phyloP scores from a whole-genome alignment of 352 stramenopile species.

The Pythium coloratum region DNA sequence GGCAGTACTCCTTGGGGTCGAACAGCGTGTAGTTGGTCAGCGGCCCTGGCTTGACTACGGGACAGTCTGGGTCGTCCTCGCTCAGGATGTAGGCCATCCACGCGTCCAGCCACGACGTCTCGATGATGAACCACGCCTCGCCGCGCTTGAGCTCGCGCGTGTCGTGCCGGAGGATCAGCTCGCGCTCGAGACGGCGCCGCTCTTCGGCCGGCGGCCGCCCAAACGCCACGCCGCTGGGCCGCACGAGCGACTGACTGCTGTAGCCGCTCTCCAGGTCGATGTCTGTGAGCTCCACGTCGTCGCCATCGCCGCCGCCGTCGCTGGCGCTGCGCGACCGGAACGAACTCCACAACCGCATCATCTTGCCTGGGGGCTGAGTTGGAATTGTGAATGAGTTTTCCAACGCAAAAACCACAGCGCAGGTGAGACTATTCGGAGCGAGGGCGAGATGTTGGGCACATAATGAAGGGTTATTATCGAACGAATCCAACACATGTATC shows the following conservation, averaged over 20 bases:
- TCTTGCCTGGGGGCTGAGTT: background rate
- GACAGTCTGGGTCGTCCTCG: slow-evolving; percentile 55
- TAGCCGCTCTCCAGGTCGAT: slow-evolving; percentile 30
- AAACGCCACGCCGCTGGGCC: slow-evolving; percentile 15
- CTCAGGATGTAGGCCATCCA: slow-evolving; percentile 82
- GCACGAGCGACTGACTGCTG: slow-evolving; percentile 11
- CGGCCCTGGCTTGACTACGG: slow-evolving; percentile 50
- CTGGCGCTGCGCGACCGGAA: slow-evolving; percentile 20
- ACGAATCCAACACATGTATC: background rate
- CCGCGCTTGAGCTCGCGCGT: slow-evolving; percentile 59
- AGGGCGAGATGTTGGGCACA: background rate
- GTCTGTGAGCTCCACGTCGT: slow-evolving; percentile 26
- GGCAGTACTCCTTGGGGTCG: slow-evolving; percentile 62
- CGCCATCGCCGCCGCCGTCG: slow-evolving; percentile 10
- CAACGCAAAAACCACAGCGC: background rate
- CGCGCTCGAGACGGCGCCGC: slow-evolving; percentile 45
- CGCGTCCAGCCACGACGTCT: slow-evolving; percentile 74
- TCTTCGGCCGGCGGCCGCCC: slow-evolving; percentile 32
- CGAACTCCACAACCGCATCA: slow-evolving; percentile 30
- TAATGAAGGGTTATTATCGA: background rate
- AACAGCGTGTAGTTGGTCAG: slow-evolving; percentile 78
- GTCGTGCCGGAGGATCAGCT: slow-evolving; percentile 69
- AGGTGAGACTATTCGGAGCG: background rate
- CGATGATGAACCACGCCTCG: slow-evolving; percentile 79
- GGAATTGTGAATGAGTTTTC: background rate